phyloP scores from a whole-genome alignment of 2,329 filamentous ascomycete species.

The Cladophialophora psammophila region DNA sequence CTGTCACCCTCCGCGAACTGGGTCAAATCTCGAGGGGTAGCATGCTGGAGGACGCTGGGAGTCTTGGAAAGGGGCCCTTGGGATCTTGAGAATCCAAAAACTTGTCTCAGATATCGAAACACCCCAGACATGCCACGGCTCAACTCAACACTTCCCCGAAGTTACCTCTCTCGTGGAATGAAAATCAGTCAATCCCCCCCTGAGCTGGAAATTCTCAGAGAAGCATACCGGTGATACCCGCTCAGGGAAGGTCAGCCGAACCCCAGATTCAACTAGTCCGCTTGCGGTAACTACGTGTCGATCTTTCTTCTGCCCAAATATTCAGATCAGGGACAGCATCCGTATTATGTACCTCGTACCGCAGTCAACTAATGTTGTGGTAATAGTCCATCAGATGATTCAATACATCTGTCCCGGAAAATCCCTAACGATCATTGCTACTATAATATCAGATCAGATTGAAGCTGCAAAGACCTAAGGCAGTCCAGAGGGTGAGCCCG shows the following conservation, averaged over 20 bases:
- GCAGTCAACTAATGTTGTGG: background rate
- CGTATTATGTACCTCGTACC: too few species aligned
- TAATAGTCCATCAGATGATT: background rate
- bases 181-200: background rate
- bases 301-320: conserved; percentile 3
- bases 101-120: conserved; percentile 20
- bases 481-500: conserved; percentile 9
- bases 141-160: background rate
- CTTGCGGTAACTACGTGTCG: conserved; percentile 16
- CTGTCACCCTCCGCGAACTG: conserved; percentile 50
- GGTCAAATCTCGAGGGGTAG: conserved; percentile 22
- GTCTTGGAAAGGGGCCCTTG: background rate
- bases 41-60: conserved; percentile 9
- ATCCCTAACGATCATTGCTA: background rate
- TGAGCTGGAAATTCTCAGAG: background rate
- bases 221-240: background rate
- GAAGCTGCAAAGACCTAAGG: background rate
- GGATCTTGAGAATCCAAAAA: conserved; percentile 26
- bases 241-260: conserved; percentile 28
- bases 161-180: background rate
- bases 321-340: background rate
- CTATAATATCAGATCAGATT: background rate
- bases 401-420: background rate
- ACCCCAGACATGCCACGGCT: conserved; percentile 30
- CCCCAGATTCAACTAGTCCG: conserved; percentile 25